Conservation (phyloP, 441 rosid genomes). For the Adansonia gregorii region DNA sequence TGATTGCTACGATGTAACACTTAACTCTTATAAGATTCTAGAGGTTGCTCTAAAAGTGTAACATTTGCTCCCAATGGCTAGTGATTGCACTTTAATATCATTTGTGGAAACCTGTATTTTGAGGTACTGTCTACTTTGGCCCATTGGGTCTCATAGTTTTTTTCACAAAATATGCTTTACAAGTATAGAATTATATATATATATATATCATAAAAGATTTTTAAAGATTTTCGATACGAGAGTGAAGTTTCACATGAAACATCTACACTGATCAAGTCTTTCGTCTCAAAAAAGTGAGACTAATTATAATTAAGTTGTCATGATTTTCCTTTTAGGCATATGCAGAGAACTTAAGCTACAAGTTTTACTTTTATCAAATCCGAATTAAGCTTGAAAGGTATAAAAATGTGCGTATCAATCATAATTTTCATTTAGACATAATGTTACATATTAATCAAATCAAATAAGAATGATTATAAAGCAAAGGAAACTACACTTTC, state of each 20-base stretch:
- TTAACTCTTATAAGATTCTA: no score
- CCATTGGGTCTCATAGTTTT: no score
- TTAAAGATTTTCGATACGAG: no score
- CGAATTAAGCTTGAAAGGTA: not conserved
- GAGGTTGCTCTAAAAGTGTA: no score
- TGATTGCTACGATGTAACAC: no score
- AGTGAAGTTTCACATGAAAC: not conserved
- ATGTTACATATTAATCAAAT: constrained; percentile 4
- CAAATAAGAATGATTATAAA: not conserved
- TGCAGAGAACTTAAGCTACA: not conserved
- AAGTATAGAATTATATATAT: no score
- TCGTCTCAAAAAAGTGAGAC: not conserved
- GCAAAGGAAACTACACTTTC: not conserved
- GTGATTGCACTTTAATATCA: no score
- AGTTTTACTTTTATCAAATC: not conserved
- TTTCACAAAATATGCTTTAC: no score
- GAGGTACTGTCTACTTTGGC: no score
- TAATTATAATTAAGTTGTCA: not conserved
- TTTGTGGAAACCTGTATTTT: no score
- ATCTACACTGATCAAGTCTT: not conserved
- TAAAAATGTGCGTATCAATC: not conserved
- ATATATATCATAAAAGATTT: no score
- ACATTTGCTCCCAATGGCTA: no score
- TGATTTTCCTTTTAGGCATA: not conserved
- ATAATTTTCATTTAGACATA: not conserved